Evolutionary conservation across 2,329 filamentous ascomycete genomes (phyloP).

Genomic region (Onygenales sp.): DNA sequence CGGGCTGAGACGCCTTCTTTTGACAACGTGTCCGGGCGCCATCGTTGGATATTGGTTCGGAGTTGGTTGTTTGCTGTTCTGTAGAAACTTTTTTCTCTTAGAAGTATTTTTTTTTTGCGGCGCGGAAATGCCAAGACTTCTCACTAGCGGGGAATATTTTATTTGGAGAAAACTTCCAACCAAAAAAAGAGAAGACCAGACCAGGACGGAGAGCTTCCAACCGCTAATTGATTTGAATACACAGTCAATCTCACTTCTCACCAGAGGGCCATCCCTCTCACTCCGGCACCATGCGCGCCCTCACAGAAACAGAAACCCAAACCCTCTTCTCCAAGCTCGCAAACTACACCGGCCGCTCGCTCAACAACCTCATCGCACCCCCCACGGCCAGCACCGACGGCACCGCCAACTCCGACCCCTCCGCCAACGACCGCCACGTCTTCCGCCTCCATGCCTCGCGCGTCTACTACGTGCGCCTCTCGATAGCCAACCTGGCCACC

Average conservation of each 20-base stretch:
- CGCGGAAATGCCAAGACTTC: slow-evolving; percentile 19
- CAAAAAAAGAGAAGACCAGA: not conserved
- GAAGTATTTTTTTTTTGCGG: not conserved
- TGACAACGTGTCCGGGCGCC: slow-evolving; percentile 38
- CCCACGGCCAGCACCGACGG: slow-evolving; percentile 44
- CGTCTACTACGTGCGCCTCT: slow-evolving; percentile 86
- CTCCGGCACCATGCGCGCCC: slow-evolving; percentile 56
- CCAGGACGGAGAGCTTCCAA: too few relatives aligned
- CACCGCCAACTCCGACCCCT: slow-evolving; percentile 32
- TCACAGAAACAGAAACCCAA: slow-evolving; percentile 57
- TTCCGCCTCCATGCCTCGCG: slow-evolving; percentile 75
- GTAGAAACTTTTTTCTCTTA: not conserved
- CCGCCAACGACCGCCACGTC: slow-evolving; percentile 68
- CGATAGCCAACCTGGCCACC: slow-evolving; percentile 82
- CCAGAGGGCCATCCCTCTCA: not conserved
- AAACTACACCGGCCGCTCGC: slow-evolving; percentile 78
- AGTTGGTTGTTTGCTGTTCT: not conserved
- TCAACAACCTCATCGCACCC: slow-evolving; percentile 75
- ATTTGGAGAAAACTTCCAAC: slow-evolving; percentile 14
- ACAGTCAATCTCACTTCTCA: too few relatives aligned
- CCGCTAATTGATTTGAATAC: not conserved
- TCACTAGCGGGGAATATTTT: slow-evolving; percentile 14
- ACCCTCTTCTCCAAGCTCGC: slow-evolving; percentile 88
- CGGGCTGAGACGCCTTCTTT: slow-evolving; percentile 33
- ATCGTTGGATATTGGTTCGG: slow-evolving; percentile 21